Evolutionary conservation across 2,329 filamentous ascomycete genomes (phyloP), one percentile per base, ranked within the genome.

Genomic region (Penicillium griseofulvum): DNA sequence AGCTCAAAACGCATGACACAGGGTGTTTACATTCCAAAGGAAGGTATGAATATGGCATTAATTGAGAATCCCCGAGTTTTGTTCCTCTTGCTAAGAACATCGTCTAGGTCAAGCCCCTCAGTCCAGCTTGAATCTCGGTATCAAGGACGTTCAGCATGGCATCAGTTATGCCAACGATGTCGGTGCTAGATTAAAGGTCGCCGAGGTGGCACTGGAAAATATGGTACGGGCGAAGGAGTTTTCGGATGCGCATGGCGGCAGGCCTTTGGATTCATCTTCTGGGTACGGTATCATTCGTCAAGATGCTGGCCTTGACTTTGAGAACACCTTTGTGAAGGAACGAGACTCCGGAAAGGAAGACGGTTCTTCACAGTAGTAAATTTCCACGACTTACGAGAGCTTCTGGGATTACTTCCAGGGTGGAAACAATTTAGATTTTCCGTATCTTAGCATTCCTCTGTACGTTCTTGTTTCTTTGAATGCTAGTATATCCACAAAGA

Each of bases 91-190:
- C 43, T 56, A 4, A 56, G 16, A 10, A 6, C 43, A 28, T 45
- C 1, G 4, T 36, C 5, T 42, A 56, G 54, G 54, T 5, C 28
- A 56, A 51, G 39, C 45, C 6, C 80, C 80, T 2, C 77, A 73
- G 71, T 82, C 79, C 0, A 79, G 79, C 36, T 55, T 83, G 3
- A 73, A 76, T 22, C 66, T 83, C 4, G 81, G 78, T 0, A 71
- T 83, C 8, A 83, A 64, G 55, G 81, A 83, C 59, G 80, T 82
- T 0, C 74, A 76, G 0, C 78, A 81, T 60, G 80, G 78, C 0
- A 72, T 82, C 12, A 66, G 66, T 6, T 72, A 75, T 28, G 81
- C 79, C 1, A 66, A 69, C 45, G 68, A 72, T 1, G 67, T 65
- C 0, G 78, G 77, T 0, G 60, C 75, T 22, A 69, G 59, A 17